Evolutionary conservation across 306 rosid genomes (phyloP).

Genomic region (Rosa chinensis): DNA sequence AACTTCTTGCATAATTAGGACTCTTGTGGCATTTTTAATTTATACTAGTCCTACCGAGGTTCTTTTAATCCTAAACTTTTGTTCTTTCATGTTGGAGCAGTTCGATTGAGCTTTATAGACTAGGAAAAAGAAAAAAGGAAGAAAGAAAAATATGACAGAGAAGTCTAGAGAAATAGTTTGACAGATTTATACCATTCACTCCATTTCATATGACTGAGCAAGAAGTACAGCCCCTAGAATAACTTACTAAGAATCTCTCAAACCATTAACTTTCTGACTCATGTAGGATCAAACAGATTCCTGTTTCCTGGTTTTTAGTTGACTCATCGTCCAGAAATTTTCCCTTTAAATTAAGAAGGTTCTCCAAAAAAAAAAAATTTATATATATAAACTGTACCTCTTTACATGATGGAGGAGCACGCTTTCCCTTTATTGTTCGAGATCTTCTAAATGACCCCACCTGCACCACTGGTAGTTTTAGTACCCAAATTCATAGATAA

Average conservation of each 20-base stretch:
- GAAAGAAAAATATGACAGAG: not conserved
- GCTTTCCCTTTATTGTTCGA: slow-evolving; percentile 84
- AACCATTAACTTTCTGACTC: not conserved
- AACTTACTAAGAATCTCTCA: not conserved
- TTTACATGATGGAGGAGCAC: slow-evolving; percentile 70
- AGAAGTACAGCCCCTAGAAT: not conserved
- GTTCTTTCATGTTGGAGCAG: not conserved
- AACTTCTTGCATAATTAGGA: not conserved
- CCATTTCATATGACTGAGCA: not conserved
- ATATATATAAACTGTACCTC: slow-evolving; percentile 48
- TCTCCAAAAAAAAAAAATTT: too few relatives aligned
- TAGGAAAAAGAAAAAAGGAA: not conserved
- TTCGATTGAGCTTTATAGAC: not conserved
- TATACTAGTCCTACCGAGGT: not conserved
- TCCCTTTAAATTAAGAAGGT: slow-evolving; percentile 7
- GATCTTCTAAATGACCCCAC: slow-evolving; percentile 84
- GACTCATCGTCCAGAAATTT: not conserved
- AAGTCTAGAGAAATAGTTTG: not conserved
- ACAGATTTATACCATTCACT: not conserved
- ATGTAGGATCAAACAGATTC: not conserved
- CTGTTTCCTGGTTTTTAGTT: not conserved
- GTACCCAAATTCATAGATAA: slow-evolving; percentile 26
- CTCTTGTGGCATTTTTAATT: not conserved
- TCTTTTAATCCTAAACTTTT: not conserved
- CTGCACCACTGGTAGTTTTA: slow-evolving; percentile 48